Base-by-base conservation (phyloP, 108 stramenopile genomes). In the Pseudonitzschia multiseries region DNA sequence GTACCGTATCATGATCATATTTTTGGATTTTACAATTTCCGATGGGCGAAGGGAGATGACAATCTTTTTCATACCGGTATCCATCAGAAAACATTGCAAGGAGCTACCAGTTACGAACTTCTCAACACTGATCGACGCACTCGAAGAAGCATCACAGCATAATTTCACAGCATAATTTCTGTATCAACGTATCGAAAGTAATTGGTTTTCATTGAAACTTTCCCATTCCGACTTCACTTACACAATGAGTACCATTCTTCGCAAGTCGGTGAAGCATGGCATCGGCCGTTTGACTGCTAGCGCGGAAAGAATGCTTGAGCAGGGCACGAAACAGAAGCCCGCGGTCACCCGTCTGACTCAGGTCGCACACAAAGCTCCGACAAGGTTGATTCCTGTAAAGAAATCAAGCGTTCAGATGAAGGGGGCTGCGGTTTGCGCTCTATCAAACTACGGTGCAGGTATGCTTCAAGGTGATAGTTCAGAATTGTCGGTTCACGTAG, bases 391-490 rank as follows among this genome's bases (percentile, higher is more conserved):
- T 24, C 86, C 86, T 15, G 20, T 83, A 13, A 50, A 51, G 48
- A 74, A 73, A 50, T 63, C 73, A 21, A 73, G 73, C 22, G 51
- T 83, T 17, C 50, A 60, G 26, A 26, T 57, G 28, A 66, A 76
- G 17, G 87, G 87, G 17, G 86, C 84, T 10, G 88, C 87, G 18
- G 56, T 90, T n/a, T 75, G 81, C 64, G 84, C 84, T 59, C 46
- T 91, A 61, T 79, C 81, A 28, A 88, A 86, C 41, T 93, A 93
- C 72, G 92, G 92, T 41, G 92, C 85, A 8, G 92, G 92, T 13
- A 82, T 93, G 77, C 66, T 93, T 26, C 88, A 83, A 33, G 92
- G 92, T 17, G 92, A 93, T 69, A 51, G 63, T 14, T 51, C 76
- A 31, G 62, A 84, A 48, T 78, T 88, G 53, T 61, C 74, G 20